phyloP scores from a whole-genome alignment of 345 rosid species.

The Eucalyptus polyanthemos region DNA sequence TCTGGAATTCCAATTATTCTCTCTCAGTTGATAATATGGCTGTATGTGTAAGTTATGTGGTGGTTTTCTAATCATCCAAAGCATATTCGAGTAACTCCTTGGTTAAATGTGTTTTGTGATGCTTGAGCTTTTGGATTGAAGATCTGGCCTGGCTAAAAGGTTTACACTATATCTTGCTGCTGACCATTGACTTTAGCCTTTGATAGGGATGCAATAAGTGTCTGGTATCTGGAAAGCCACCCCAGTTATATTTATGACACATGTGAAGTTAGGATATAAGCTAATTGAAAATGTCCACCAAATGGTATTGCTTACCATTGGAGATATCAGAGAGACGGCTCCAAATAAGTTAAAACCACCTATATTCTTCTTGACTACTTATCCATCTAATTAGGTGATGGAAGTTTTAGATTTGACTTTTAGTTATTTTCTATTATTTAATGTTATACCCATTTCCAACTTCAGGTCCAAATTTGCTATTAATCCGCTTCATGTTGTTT shows the following conservation, averaged over 20 bases:
- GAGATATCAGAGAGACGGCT: neutral
- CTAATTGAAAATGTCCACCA: neutral
- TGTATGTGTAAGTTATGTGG: neutral
- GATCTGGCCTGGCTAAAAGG: neutral
- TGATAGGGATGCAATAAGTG: neutral
- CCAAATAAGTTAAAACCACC: neutral
- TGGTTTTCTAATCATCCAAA: neutral
- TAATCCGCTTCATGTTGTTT: neutral
- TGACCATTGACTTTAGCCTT: neutral
- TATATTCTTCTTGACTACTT: neutral
- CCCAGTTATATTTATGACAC: neutral
- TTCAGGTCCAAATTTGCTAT: neutral
- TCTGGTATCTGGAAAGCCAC: neutral
- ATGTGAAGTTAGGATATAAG: neutral
- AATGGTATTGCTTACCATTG: neutral
- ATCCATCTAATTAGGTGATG: neutral
- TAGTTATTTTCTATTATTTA: neutral
- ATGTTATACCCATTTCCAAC: neutral
- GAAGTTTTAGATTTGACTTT: neutral
- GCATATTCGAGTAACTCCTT: neutral
- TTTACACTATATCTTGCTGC: neutral
- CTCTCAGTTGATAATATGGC: neutral
- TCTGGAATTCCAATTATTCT: neutral
- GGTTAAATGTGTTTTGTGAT: neutral
- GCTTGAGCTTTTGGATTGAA: neutral